Evolutionary conservation across 164 flowering plant species (phyloP), one percentile per base, ranked within the genome.

Genomic region (Chimonanthus praecox): DNA sequence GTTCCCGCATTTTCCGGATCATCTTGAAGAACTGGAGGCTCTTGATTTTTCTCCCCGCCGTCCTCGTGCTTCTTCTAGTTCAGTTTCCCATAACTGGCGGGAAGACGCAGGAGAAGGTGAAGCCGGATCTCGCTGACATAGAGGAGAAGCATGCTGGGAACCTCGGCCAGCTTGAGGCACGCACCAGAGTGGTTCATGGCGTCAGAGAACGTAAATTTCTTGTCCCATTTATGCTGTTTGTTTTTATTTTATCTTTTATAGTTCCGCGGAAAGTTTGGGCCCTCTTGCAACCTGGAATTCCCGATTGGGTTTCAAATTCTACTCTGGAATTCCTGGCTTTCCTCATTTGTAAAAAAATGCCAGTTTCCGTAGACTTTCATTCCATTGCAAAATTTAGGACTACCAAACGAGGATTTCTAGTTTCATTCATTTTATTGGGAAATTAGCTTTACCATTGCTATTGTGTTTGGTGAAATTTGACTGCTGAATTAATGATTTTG

Each of bases 141-240:
- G 79, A 69, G 47, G 78, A 78, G 71, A 77, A 75, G 66, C 47
- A 73, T 16, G 77, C 75, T 4, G 80, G 80, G 3, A 92, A 87
- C 76, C 85, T 94, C 83, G 77, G 87, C 74, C 85, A 87, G 15
- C 84, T 89, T 7, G 89, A 89, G 83, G 86, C 85, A 2, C 72
- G 76, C 1, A 86, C 86, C 16, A 74, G 80, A 13, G 71, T 79
- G 21, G 76, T 87, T 51, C 78, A 77, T 51, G 98, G 96, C 54
- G 84, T 82, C 18, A 86, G 89, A 76, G 79, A 90, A 72, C 88
- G 97, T 92, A 83, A 84, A 87, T 81, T 7, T 58, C 33, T 65
- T 64, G 9, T 15, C 11, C 18, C 5, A 45, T 49, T 63, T 13
- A 7, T 20, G 7, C 43, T 44, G 45, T 13, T 6, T 50, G 58